A percentile compares a stretch with the other conserved stretches of the same genome.
These are phyloP conservation scores for Pichia eremophila DNA, from an alignment of 805 yeast species.

Conservation along the genomic window DNA sequence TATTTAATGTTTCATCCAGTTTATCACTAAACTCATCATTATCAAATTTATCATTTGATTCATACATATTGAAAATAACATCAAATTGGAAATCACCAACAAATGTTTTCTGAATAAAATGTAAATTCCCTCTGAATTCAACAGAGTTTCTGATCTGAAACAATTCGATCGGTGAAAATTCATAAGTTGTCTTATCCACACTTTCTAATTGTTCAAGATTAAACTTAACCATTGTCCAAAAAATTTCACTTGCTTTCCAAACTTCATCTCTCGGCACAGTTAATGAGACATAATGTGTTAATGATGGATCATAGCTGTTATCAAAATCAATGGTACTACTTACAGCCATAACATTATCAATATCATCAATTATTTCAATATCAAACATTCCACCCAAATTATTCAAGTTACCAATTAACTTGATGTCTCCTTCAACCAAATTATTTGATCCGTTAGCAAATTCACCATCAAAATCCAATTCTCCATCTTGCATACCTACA, in stretches of 20 bases:
- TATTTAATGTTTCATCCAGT: slow-evolving; percentile 25
- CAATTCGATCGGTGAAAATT: slow-evolving; percentile 37
- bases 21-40: slow-evolving; percentile 29
- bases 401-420: slow-evolving; percentile 43
- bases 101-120: slow-evolving; percentile 68
- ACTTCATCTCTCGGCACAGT: slow-evolving; percentile 53
- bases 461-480: slow-evolving; percentile 27
- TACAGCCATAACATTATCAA: slow-evolving; percentile 34
- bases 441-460: slow-evolving; percentile 18
- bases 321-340: slow-evolving; percentile 18
- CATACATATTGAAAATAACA: slow-evolving; percentile 45
- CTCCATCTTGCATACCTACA: slow-evolving; percentile 63
- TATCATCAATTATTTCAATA: slow-evolving; percentile 48
- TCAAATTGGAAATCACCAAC: slow-evolving; percentile 71
- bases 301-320: slow-evolving; percentile 45
- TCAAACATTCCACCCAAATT: slow-evolving; percentile 59
- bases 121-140: slow-evolving; percentile 64
- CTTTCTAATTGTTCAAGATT: slow-evolving; percentile 38
- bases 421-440: slow-evolving; percentile 29
- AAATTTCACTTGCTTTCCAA: slow-evolving; percentile 77
- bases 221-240: slow-evolving; percentile 59
- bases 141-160: slow-evolving; percentile 51
- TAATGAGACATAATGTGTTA: slow-evolving; percentile 58
- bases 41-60: slow-evolving; percentile 31
- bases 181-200: slow-evolving; percentile 5